phyloP scores from a whole-genome alignment of 192 early-diverging fungal species.

The Coemansia sp. region DNA sequence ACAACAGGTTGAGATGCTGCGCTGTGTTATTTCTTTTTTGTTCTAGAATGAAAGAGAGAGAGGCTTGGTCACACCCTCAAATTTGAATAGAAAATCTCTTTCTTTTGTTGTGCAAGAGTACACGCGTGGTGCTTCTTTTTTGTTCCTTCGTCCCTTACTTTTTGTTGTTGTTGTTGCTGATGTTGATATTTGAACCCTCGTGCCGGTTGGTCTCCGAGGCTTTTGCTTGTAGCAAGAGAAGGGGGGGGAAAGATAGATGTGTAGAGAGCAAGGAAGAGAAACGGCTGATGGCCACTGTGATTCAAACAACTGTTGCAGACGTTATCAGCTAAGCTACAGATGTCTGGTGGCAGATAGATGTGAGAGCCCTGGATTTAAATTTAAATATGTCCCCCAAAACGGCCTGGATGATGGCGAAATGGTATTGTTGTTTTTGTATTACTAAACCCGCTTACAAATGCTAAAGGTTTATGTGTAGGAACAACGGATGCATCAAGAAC shows the following conservation, averaged over 20 bases:
- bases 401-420: background rate
- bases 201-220: too few species aligned
- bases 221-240: background rate
- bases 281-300: constrained; percentile 1
- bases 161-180: background rate
- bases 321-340: background rate
- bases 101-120: background rate
- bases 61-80: constrained; percentile 10
- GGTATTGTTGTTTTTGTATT: background rate
- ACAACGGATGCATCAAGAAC: background rate
- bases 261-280: background rate
- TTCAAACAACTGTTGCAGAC: background rate
- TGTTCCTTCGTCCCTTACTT: background rate
- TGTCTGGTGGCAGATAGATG: background rate
- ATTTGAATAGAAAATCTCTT: constrained; percentile 4
- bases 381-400: background rate
- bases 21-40: background rate
- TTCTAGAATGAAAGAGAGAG: constrained; percentile 5
- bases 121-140: background rate
- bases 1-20: background rate
- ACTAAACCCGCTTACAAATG: constrained; percentile 12
- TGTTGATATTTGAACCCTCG: too few species aligned
- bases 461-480: background rate
- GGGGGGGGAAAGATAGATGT: background rate
- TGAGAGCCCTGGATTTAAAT: background rate